Evolutionary conservation across 2,329 filamentous ascomycete genomes (phyloP).

Genomic region (Trichoderma aggressivum): DNA sequence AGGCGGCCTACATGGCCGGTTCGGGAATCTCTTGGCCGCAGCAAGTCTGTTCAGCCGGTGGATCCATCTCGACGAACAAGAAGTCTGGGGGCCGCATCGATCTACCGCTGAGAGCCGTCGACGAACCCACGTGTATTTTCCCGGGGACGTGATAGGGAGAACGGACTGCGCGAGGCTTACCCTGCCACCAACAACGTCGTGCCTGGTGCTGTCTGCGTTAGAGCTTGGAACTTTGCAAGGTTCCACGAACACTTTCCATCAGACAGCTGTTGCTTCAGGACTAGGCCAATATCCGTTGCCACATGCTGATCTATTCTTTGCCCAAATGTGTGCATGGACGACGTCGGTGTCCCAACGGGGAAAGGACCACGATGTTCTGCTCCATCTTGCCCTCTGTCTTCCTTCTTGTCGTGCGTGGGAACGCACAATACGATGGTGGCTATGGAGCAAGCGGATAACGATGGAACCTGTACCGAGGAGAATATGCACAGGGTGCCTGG

Average conservation of each 20-base stretch:
- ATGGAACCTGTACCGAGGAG: background rate
- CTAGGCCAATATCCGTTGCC: background rate
- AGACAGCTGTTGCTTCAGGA: background rate
- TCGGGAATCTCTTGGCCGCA: slow-evolving; percentile 11
- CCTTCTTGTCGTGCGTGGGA: background rate
- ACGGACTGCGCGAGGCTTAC: background rate
- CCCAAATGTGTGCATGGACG: background rate
- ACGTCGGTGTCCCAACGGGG: slow-evolving; percentile 13
- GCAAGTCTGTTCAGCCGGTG: background rate
- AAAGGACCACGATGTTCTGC: background rate
- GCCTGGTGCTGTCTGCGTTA: background rate
- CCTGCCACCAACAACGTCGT: background rate
- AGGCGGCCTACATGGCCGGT: background rate
- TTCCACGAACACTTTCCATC: background rate
- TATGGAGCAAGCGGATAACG: background rate
- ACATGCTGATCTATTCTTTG: background rate
- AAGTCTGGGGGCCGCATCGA: background rate
- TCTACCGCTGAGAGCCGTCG: background rate
- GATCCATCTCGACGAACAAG: background rate
- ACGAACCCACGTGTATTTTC: slow-evolving; percentile 11
- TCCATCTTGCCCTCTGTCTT: background rate
- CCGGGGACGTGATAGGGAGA: slow-evolving; percentile 8
- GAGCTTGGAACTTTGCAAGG: background rate
- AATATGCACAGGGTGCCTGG: background rate
- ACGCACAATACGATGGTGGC: background rate